Evolutionary conservation across 2,329 filamentous ascomycete species (phyloP), one percentile per base, ranked within the genome.

Genomic region (Trichoderma guizhouense): DNA sequence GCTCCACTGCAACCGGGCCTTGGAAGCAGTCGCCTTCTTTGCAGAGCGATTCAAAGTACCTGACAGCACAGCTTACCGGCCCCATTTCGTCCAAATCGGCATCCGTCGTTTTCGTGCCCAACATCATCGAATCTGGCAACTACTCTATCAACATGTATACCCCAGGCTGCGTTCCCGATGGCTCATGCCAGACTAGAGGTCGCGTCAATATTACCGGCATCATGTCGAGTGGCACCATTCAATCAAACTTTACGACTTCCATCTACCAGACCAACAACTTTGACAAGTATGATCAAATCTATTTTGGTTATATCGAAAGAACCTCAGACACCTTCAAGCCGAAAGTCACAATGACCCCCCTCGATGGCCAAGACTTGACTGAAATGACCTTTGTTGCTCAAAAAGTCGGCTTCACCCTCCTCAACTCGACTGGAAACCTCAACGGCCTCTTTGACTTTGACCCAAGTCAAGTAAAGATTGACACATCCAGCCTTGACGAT

Each of bases 281-380:
- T 80, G 95, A 98, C 84, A 99, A 99, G 82, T 98, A 97, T 78
- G 96, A 99, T 79, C 91, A 93, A 76, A 90, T 99, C 72, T 97
- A 94, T 82, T 92, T 91, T 75, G 96, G 95, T 61, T 90, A 90
- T 75, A 90, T 99, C 69, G 94, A 98, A 78, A 90, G 91, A 69
- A 90, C 88, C 68, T 91, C 89, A 11, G 84, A 84, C 74, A 88
- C 87, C 24, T 98, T 98, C 85, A 90, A 90, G 55, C 94, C 95
- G 15, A 89, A 89, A 5, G 90, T 99, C 67, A 97, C 92, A 0
- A 83, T 99, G 58, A 87, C 89, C 0, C 92, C 95, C 5, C 84
- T 89, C 26, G 80, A 86, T 36, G 90, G 88, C 51, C 92, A 94
- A 80, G 82, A 82, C 14, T 82, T 90, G 39, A 82, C 86, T 7